Base-by-base conservation (phyloP, 148 eudicot genomes). In the Persicaria maculosa region DNA sequence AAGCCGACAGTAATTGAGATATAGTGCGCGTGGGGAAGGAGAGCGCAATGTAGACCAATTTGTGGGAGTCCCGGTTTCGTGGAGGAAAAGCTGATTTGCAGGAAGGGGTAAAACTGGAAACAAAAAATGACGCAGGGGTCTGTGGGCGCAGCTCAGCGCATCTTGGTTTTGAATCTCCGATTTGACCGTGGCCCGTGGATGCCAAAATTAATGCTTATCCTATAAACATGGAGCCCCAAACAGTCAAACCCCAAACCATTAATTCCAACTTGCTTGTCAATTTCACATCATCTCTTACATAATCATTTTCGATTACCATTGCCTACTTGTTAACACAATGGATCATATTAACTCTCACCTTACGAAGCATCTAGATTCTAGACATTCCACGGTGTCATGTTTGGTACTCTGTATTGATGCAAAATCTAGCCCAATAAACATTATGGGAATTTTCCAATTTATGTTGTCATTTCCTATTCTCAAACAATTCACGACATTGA, bases 201-300 rank as follows among this genome's bases (percentile, higher is more conserved):
- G 57, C 19, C 57, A 12, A 53, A 53, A 14, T 53, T 14, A 40
- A 65, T 9, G 20, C 70, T 31, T 65, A 65, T 65, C 70, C 70
- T 65, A 65, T 36, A 65, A 65, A 65, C 47, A 65, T 65, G 70
- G 70, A 65, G 70, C 70, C 47, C 47, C 5, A 22, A 4, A 8
- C 52, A n/a, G n/a, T n/a, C n/a, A n/a, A 64, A 0, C 1, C 31
- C 2, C 31, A 22, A 4, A 8, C 52, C 52, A 4, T 11, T 16
- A n/a, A 6, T 12, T 9, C 9, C 22, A 7, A 20, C 22, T 22
- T 59, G 22, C 65, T 59, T 20, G 31, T 59, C 36, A 17, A 17
- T 16, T 55, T 16, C 17, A 16, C 12, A n/a, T 6, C 25, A 6
- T 7, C 17, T 55, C 10, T 17, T 6, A 20, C 9, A 22, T 19